Percentiles rank a stretch among this genome's conserved stretches.
phyloP scores from a whole-genome alignment of 495 filamentous ascomycete species.

The Beverwykella pulmonaria region DNA sequence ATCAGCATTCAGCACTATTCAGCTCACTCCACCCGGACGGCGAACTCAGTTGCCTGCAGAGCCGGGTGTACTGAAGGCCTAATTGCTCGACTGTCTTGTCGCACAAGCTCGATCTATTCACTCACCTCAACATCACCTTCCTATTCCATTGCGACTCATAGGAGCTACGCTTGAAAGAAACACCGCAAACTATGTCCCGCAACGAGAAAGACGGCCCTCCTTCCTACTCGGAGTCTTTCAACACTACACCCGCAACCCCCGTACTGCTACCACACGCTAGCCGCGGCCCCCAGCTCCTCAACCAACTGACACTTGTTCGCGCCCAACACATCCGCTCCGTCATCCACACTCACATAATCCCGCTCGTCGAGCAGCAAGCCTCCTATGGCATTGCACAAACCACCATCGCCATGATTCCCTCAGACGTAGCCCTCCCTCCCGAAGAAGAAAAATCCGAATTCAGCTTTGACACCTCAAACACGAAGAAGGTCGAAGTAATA shows the following conservation, averaged over 20 bases:
- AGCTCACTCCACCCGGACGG: background rate
- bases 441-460: constrained; percentile 24
- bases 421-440: constrained; percentile 20
- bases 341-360: constrained; percentile 25
- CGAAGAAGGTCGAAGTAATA: constrained; percentile 21
- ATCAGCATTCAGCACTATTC: background rate
- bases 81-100: background rate
- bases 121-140: background rate
- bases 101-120: no score
- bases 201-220: constrained; percentile 26
- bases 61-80: background rate
- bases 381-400: constrained; percentile 33
- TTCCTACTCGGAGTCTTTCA: constrained; percentile 28
- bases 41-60: background rate
- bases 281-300: constrained; percentile 28
- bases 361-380: constrained; percentile 33
- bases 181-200: constrained; percentile 20
- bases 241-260: background rate
- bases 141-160: background rate
- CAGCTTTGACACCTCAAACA: constrained; percentile 24
- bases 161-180: background rate
- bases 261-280: background rate
- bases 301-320: constrained; percentile 30
- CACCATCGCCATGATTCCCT: constrained; percentile 36
- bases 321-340: constrained; percentile 26